Base-by-base conservation (phyloP, 2,329 filamentous ascomycete species). In the Pseudopithomyces maydicus region DNA sequence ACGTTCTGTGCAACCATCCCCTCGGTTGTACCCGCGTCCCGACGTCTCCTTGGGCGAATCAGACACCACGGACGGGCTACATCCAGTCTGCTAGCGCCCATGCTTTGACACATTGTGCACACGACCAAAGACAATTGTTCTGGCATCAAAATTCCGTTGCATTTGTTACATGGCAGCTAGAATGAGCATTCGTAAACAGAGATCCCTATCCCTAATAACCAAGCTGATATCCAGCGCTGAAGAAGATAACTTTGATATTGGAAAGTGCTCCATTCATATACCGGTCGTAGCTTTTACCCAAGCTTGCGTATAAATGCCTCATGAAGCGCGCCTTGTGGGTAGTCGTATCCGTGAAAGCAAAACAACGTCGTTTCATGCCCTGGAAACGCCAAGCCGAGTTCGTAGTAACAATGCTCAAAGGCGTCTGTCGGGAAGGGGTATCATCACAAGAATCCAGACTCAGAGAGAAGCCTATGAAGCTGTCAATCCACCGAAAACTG, bases 401-500 rank as follows among this genome's bases (percentile, higher is more conserved):
- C 50, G 41, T 52, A 39, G 43, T 39, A 44, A 23, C 36, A 54
- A 52, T 35, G 38, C 29, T 29, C 32, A 52, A 58, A 56, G 53
- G 50, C 57, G 42, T 52, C 67, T 63, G 65, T 67, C 8, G 26
- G 26, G 26, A 19, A n/a, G 67, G 68, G 71, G 73, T 74, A 75
- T 75, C 74, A 72, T 81, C 75, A 84, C 70, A 83, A 74, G 74
- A 84, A 83, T 69, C 81, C 81, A 68, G 81, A 83, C 74, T 84
- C 81, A 56, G 81, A 82, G 54, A 84, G 76, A 69, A 84, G 74
- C 72, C 81, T 84, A 62, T 55, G 32, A 54, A 56, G 44, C 48
- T 39, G 58, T 69, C 55, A 73, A 69, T 57, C 58, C 50, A 55
- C 29, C 52, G 38, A 33, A 42, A 42, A 39, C 17, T 51, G 38